Conservation (phyloP, 257 asterid genomes). For the Capsicum rhomboideum region DNA sequence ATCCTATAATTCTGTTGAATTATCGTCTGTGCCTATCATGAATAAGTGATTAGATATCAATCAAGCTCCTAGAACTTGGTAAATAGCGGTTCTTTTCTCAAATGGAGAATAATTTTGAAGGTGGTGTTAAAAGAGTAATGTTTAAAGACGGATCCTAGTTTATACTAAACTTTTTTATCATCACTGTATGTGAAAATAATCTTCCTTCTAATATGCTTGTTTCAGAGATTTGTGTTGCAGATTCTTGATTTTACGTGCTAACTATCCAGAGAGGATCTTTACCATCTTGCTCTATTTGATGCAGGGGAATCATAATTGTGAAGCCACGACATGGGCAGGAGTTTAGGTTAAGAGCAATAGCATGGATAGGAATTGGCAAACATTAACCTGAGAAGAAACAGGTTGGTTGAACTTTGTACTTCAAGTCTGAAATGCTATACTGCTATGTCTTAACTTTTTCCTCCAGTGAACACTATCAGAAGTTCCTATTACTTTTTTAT, state of each 20-base stretch:
- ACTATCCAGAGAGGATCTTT: not conserved
- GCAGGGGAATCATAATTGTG: conserved; percentile 90
- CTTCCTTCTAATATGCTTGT: not conserved
- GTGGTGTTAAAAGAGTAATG: not conserved
- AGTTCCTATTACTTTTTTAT: not conserved
- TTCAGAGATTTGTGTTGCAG: not conserved
- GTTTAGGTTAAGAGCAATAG: conserved; percentile 74
- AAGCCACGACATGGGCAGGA: conserved; percentile 90
- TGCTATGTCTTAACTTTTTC: not conserved
- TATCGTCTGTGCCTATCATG: not conserved
- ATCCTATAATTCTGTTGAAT: not conserved
- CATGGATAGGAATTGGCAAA: conserved; percentile 87
- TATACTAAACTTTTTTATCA: not conserved
- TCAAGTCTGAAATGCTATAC: not conserved
- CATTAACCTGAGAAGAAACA: conserved; percentile 59
- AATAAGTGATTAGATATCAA: not conserved
- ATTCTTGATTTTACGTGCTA: not conserved
- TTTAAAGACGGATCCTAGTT: not conserved
- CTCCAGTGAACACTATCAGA: not conserved
- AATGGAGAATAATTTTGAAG: not conserved
- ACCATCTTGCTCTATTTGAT: not conserved
- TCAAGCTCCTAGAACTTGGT: not conserved
- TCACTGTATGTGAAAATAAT: not conserved
- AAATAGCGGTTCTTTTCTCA: not conserved
- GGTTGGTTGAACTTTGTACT: conserved; percentile 29